Evolutionary conservation across 106 monocot genomes (phyloP).

Genomic region (Platanthera zijinensis): DNA sequence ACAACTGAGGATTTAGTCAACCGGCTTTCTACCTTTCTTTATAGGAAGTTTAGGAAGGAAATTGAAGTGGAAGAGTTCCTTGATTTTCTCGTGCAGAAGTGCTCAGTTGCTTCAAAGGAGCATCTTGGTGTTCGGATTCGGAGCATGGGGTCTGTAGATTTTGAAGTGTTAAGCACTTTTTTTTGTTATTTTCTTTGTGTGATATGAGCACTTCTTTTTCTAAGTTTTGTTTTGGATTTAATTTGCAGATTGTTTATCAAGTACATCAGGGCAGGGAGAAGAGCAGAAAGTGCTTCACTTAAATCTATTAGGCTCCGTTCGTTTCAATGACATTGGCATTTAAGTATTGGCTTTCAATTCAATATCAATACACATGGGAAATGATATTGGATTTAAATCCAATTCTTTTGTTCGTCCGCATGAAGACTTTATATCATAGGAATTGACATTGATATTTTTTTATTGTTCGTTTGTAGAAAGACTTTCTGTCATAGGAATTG

Average conservation of each 20-base stretch:
- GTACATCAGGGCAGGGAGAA: conserved; percentile 13
- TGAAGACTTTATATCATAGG: no score
- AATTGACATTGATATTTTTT: no score
- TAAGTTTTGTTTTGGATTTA: background rate
- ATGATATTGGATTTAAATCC: no score
- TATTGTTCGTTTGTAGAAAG: no score
- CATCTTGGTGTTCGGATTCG: conserved; percentile 24
- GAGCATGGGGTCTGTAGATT: conserved; percentile 17
- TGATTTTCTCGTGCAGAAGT: conserved; percentile 18
- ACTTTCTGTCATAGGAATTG: no score
- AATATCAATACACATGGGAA: no score
- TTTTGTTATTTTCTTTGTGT: background rate
- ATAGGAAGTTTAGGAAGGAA: conserved; percentile 10
- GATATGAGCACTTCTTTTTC: background rate
- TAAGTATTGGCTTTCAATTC: no score
- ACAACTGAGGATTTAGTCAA: conserved; percentile 11
- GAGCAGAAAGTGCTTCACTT: conserved; percentile 6
- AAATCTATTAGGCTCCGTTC: no score
- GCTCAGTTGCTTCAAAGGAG: conserved; percentile 14
- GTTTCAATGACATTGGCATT: no score
- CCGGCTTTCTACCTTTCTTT: conserved; percentile 6
- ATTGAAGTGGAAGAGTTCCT: conserved; percentile 19
- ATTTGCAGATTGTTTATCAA: conserved; percentile 14
- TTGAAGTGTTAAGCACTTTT: background rate
- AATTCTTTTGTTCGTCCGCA: no score